Evolutionary conservation across 2,329 filamentous ascomycete genomes (phyloP), one percentile per base, ranked within the genome.

Genomic region (Elsinoe fawcettii): DNA sequence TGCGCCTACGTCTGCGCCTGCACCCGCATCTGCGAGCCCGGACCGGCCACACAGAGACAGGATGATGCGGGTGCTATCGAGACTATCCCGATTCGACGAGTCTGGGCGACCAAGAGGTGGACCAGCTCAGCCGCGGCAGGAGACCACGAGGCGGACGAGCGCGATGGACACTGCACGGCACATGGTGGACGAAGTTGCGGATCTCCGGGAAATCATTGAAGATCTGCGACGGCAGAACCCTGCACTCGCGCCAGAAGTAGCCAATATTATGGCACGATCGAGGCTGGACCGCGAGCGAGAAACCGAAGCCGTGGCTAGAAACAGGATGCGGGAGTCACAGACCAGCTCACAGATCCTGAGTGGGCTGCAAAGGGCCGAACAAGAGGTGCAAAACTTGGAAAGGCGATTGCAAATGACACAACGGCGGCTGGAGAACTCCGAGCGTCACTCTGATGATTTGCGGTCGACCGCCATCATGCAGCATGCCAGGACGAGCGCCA

Each of bases 221-320:
- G 71, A 75, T 55, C 62, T 76, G 55, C 65, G 73, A 18, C 66
- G 67, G 51, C 67, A 73, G 58, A 70, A 71, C 58, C 65, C 70
- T 1, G 66, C 66, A 51, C 70, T 69, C 3, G 68, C 73, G 53
- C 69, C 70, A 7, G 72, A 74, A 44, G 67, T 73, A 9, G 62
- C 72, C 51, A 66, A 70, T 14, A 65, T 73, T 34, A 61, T 70
- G 23, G 67, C 69, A 12, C 64, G 70, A 53, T 67, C 68, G 32
- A 69, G 73, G 61, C 57, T 71, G 41, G 70, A 71, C 43, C 60
- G 65, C 18, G 64, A 69, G 60, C 62, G 69, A 30, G 65, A 69
- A 37, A 58, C 58, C 12, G 60, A 63, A 39, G 57, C 62, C 65
- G 63, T 63, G 16, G 49, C 59, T 51, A 61, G 44, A 54, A 63